Evolutionary conservation across 2,329 filamentous ascomycete genomes (phyloP).

Genomic region (Aspergillus piperis): DNA sequence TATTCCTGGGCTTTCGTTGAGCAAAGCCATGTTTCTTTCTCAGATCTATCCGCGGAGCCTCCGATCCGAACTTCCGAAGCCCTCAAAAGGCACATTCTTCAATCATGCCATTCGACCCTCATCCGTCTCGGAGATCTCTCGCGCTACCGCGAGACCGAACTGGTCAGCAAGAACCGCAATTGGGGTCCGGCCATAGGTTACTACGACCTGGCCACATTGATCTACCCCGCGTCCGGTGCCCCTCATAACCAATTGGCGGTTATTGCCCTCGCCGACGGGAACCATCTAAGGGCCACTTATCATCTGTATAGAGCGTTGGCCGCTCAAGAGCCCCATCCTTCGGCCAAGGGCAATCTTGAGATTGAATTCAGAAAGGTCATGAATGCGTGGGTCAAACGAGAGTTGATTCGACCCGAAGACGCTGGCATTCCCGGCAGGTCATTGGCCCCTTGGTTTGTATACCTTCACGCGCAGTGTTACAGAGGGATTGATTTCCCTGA

Average conservation of each 20-base stretch:
- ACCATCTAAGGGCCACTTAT: conserved; percentile 84
- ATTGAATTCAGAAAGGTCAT: conserved; percentile 72
- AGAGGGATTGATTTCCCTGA: conserved; percentile 72
- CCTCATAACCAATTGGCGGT: conserved; percentile 91
- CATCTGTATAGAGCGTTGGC: conserved; percentile 83
- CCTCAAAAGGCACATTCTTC: conserved; percentile 62
- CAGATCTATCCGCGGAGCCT: conserved; percentile 48
- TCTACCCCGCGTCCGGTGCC: conserved; percentile 76
- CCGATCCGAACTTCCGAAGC: conserved; percentile 48
- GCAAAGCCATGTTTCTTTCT: not conserved
- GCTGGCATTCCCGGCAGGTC: conserved; percentile 55
- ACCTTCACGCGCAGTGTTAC: conserved; percentile 82
- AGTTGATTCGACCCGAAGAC: conserved; percentile 53
- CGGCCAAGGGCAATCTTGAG: conserved; percentile 74
- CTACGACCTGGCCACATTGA: conserved; percentile 76
- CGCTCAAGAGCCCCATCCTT: conserved; percentile 71
- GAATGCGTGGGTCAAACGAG: conserved; percentile 57
- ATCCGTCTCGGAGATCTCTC: conserved; percentile 88
- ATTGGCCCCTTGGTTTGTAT: conserved; percentile 78
- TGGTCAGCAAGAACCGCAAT: conserved; percentile 70
- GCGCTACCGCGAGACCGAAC: conserved; percentile 76
- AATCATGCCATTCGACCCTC: conserved; percentile 78
- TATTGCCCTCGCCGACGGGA: conserved; percentile 72
- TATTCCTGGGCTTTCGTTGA: conserved; percentile 12
- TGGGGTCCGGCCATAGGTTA: conserved; percentile 81